Evolutionary conservation across 768 basidiomycete genomes (phyloP).

Genomic region (Amanita subjunquillea): DNA sequence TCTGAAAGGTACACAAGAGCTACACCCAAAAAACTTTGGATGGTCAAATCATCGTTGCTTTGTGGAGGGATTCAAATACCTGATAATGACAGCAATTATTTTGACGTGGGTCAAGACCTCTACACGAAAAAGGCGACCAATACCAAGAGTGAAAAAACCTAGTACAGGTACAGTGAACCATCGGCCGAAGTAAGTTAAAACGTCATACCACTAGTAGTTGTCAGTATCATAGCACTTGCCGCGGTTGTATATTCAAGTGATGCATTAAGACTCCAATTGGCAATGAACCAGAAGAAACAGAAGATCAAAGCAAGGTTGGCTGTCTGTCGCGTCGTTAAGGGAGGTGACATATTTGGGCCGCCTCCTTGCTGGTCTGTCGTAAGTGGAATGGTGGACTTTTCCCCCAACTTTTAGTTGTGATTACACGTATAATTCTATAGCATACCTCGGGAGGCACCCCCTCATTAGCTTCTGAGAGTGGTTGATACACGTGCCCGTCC

Average conservation of each 20-base stretch:
- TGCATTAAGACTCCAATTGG: conserved; percentile 87
- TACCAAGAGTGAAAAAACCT: conserved; percentile 90
- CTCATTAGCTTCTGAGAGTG: conserved; percentile 12
- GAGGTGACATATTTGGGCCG: background rate
- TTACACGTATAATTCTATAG: background rate
- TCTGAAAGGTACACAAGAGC: conserved; percentile 86
- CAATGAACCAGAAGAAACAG: conserved; percentile 87
- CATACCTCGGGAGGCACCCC: background rate
- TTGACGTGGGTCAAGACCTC: conserved; percentile 70
- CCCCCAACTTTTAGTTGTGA: background rate
- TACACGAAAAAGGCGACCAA: conserved; percentile 76
- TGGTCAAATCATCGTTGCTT: background rate
- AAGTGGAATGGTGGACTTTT: background rate
- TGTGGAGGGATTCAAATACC: conserved; percentile 30
- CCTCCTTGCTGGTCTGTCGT: background rate
- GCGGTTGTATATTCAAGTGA: conserved; percentile 83
- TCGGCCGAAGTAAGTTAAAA: background rate
- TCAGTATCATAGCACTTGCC: conserved; percentile 86
- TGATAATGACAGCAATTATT: conserved; percentile 64
- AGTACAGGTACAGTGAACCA: conserved; percentile 4
- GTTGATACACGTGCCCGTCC: conserved; percentile 15
- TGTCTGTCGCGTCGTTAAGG: conserved; percentile 57
- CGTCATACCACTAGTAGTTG: conserved; percentile 75
- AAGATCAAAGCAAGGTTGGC: conserved; percentile 70
- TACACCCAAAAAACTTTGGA: conserved; percentile 67